Evolutionary conservation across 2,329 filamentous ascomycete species (phyloP).

Genomic region (Ampelomyces quisqualis): DNA sequence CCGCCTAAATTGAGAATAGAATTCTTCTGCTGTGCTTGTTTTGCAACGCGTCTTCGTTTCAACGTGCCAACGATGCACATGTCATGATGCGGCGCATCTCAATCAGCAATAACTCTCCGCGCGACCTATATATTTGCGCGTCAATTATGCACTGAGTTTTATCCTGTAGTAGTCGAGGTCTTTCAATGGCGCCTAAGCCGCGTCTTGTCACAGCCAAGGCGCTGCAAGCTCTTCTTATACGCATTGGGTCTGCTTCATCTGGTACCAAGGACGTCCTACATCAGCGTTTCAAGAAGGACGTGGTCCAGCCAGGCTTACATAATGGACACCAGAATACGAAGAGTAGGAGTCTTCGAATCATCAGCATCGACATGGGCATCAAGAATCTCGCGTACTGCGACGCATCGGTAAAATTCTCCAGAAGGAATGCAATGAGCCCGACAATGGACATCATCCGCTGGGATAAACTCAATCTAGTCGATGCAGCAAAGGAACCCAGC

Average conservation of each 20-base stretch:
- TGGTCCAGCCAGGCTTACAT: slow-evolving; percentile 15
- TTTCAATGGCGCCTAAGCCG: slow-evolving; percentile 15
- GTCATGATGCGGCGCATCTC: no score
- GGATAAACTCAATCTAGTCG: slow-evolving; percentile 34
- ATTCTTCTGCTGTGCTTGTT: no score
- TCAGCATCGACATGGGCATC: slow-evolving; percentile 85
- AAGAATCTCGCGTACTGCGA: slow-evolving; percentile 76
- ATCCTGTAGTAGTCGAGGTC: no score
- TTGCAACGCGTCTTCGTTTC: no score
- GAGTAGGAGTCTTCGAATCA: slow-evolving; percentile 48
- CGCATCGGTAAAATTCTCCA: slow-evolving; percentile 44
- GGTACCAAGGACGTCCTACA: slow-evolving; percentile 62
- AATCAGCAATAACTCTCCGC: no score
- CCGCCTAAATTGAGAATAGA: no score
- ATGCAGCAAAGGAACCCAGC: slow-evolving; percentile 1
- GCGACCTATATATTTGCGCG: no score
- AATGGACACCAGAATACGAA: slow-evolving; percentile 2
- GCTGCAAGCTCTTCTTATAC: slow-evolving; percentile 60
- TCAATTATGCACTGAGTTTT: no score
- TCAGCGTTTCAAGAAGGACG: slow-evolving; percentile 51
- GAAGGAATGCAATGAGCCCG: slow-evolving; percentile 7
- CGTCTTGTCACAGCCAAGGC: slow-evolving; percentile 48
- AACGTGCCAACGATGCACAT: no score
- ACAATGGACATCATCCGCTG: slow-evolving; percentile 33
- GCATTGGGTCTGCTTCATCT: slow-evolving; percentile 59